A percentile compares a stretch with the other conserved stretches of the same genome.
Evolutionary conservation across 352 stramenopile species (phyloP).

Genomic region (Phytophthora pistaciae): DNA sequence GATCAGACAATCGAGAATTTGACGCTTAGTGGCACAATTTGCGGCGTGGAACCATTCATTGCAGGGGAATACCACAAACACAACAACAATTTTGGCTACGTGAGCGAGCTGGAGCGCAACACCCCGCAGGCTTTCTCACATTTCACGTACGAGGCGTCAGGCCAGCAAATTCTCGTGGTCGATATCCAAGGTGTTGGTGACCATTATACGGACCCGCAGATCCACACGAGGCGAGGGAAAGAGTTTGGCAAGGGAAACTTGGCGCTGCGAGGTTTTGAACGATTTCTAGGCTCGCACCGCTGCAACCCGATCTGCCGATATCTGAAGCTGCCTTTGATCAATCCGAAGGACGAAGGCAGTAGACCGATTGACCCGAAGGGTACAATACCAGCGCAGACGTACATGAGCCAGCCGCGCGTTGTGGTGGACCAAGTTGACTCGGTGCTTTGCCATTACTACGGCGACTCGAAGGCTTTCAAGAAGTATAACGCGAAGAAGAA

Average conservation of each 20-base stretch:
- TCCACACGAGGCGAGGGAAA: slow-evolving; percentile 84
- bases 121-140: slow-evolving; percentile 92
- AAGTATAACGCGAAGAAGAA: slow-evolving; percentile 66
- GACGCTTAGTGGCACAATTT: slow-evolving; percentile 75
- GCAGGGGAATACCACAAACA: slow-evolving; percentile 86
- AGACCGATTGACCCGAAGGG: slow-evolving; percentile 54
- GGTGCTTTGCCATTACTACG: slow-evolving; percentile 79
- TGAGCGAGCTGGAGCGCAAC: slow-evolving; percentile 83
- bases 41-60: slow-evolving; percentile 82
- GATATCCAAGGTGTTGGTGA: slow-evolving; percentile 96
- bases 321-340: slow-evolving; percentile 76
- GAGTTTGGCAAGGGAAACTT: slow-evolving; percentile 90
- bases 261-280: slow-evolving; percentile 69
- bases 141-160: slow-evolving; percentile 92
- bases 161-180: slow-evolving; percentile 93
- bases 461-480: slow-evolving; percentile 76
- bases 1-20: slow-evolving; percentile 47
- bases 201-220: slow-evolving; percentile 97
- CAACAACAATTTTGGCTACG: slow-evolving; percentile 88
- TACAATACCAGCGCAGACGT: slow-evolving; percentile 73
- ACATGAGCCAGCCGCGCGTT: slow-evolving; percentile 72
- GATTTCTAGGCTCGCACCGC: slow-evolving; percentile 78
- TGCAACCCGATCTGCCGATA: slow-evolving; percentile 89
- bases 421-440: slow-evolving; percentile 68
- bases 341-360: slow-evolving; percentile 63